Conservation (phyloP, 176 grass and related monocot species). For the Aegilops sharonensis region DNA sequence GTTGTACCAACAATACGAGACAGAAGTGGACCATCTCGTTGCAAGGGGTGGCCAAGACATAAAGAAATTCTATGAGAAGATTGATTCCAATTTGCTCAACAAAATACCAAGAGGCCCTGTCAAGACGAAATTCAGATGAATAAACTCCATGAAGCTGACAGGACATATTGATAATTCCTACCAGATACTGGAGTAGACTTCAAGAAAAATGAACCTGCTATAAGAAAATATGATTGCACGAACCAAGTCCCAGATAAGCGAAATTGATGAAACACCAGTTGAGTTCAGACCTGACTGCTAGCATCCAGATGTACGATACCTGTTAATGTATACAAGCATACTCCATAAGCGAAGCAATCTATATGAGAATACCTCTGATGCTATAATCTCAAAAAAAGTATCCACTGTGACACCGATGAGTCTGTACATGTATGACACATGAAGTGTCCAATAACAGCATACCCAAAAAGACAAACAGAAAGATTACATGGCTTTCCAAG, state of each 20-base stretch:
- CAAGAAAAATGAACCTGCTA: not conserved
- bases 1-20: conserved; percentile 68
- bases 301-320: conserved; percentile 19
- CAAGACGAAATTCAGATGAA: conserved; percentile 45
- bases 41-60: conserved; percentile 63
- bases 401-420: not conserved
- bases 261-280: conserved; percentile 13
- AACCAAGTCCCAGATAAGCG: not conserved
- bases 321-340: conserved; percentile 6
- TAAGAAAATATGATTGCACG: not conserved
- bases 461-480: not conserved
- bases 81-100: conserved; percentile 73
- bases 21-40: conserved; percentile 66
- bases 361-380: not conserved
- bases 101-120: conserved; percentile 89
- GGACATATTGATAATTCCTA: not conserved
- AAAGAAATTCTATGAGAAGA: conserved; percentile 59
- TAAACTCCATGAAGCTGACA: not conserved
- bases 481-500: not conserved
- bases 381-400: not conserved
- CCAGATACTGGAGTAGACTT: not conserved
- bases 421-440: not conserved
- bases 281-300: not conserved
- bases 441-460: not conserved
- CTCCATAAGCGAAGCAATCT: conserved; percentile 17